These are phyloP conservation scores for Fusarium subglutinans DNA, from an alignment of 2,329 filamentous ascomycete species.

Conservation along the genomic window DNA sequence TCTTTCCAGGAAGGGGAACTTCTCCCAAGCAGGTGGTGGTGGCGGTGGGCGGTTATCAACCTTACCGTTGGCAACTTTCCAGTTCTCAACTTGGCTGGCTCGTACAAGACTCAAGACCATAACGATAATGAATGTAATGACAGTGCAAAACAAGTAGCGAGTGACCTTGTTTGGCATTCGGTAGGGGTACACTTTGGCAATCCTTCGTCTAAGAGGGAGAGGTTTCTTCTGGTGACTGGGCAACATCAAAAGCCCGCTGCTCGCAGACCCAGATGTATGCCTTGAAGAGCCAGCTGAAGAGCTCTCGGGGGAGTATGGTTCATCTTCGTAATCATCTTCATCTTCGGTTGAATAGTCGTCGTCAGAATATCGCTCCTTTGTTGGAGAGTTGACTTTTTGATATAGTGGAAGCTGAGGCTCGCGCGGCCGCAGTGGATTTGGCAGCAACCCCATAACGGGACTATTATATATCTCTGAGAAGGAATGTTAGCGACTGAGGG, in stretches of 20 bases:
- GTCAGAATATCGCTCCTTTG: conserved; percentile 63
- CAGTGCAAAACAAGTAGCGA: conserved; percentile 78
- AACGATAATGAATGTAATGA: conserved; percentile 75
- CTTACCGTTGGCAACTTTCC: conserved; percentile 64
- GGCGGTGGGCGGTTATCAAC: conserved; percentile 59
- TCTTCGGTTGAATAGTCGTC: conserved; percentile 59
- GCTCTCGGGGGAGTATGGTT: conserved; percentile 55
- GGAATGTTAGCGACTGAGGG: conserved; percentile 4
- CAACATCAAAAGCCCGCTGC: conserved; percentile 56
- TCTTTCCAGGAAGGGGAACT: conserved; percentile 83
- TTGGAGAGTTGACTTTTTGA: conserved; percentile 53
- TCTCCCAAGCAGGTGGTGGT: conserved; percentile 80
- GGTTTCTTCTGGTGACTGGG: conserved; percentile 48
- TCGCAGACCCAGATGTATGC: conserved; percentile 56
- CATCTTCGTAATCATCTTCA: conserved; percentile 56
- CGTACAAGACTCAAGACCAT: conserved; percentile 81
- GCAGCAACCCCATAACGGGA: conserved; percentile 59
- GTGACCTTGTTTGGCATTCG: conserved; percentile 77
- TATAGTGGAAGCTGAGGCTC: conserved; percentile 62
- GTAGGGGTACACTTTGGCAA: conserved; percentile 56
- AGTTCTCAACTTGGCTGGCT: conserved; percentile 76
- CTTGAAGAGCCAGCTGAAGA: conserved; percentile 63
- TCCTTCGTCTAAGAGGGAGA: conserved; percentile 27
- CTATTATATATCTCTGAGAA: conserved; percentile 6
- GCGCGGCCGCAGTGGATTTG: conserved; percentile 59